Conservation (phyloP, 148 eudicot species). For the Camellia japonica region DNA sequence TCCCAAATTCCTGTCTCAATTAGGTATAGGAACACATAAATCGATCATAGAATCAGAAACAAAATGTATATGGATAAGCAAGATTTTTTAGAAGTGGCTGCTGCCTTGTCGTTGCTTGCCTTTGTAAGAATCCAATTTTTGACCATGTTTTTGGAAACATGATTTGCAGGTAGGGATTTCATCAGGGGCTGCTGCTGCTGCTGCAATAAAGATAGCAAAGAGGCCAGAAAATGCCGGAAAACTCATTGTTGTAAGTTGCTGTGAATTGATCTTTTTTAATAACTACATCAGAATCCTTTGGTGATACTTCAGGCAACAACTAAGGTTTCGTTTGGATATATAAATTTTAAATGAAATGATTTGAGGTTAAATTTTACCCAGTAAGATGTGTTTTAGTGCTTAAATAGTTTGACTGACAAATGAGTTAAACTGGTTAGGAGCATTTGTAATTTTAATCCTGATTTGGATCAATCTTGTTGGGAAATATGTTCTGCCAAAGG, state of each 20-base stretch:
- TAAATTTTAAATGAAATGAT: no score
- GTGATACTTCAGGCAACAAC: neutral
- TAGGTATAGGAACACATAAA: no score
- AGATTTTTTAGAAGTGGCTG: no score
- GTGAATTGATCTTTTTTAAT: neutral
- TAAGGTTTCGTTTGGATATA: no score
- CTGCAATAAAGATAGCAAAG: conserved; percentile 71
- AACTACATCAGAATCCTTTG: neutral
- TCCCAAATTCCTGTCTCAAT: neutral
- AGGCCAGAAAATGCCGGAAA: conserved; percentile 80
- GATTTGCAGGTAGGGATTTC: conserved; percentile 74
- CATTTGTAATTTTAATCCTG: no score
- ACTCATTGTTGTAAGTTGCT: conserved; percentile 77
- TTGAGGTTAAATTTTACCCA: neutral
- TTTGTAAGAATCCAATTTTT: neutral
- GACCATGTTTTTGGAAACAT: neutral
- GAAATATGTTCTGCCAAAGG: no score
- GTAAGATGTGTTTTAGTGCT: neutral
- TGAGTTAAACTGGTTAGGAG: no score
- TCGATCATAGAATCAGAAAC: no score
- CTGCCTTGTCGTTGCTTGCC: neutral
- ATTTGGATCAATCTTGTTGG: no score
- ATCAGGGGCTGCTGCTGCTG: conserved; percentile 86
- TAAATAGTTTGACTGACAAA: neutral
- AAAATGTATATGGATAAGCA: no score